A percentile compares a stretch with the other conserved stretches of the same genome.
Conservation (phyloP, 148 eudicot species). For the Silene uniflora region DNA sequence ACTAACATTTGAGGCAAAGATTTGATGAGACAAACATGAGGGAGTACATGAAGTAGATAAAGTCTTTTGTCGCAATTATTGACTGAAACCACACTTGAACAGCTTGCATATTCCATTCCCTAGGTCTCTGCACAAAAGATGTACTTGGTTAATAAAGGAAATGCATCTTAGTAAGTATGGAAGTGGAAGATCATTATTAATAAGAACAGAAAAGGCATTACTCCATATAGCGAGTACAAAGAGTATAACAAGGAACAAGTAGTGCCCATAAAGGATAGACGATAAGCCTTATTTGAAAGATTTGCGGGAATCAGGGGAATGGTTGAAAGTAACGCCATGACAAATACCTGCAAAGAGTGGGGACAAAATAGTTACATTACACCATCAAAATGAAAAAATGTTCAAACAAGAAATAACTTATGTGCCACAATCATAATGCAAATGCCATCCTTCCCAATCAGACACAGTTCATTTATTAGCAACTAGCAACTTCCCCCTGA, state of each 20-base stretch:
- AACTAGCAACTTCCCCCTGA: not conserved
- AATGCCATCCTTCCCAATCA: not conserved
- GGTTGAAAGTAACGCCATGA: conserved; percentile 80
- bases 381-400: conserved; percentile 5
- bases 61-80: conserved; percentile 79
- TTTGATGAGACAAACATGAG: conserved; percentile 79
- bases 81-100: conserved; percentile 90
- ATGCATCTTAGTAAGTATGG: not conserved
- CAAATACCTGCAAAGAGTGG: conserved; percentile 60
- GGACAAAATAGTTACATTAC: conserved; percentile 10
- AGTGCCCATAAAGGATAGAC: conserved; percentile 89
- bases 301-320: conserved; percentile 66
- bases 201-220: conserved; percentile 28
- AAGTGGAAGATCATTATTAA: not conserved
- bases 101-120: conserved; percentile 90
- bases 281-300: conserved; percentile 77
- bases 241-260: conserved; percentile 83
- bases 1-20: conserved; percentile 83
- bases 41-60: conserved; percentile 75
- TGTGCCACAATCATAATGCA: not conserved
- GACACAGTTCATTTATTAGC: not conserved
- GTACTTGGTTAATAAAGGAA: not conserved
- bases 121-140: conserved; percentile 64
- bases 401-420: not conserved
- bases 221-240: conserved; percentile 94